Evolutionary conservation across 108 stramenopile genomes (phyloP), one percentile per base, ranked within the genome.

Genomic region (Chaetoceros tenuissimus): DNA sequence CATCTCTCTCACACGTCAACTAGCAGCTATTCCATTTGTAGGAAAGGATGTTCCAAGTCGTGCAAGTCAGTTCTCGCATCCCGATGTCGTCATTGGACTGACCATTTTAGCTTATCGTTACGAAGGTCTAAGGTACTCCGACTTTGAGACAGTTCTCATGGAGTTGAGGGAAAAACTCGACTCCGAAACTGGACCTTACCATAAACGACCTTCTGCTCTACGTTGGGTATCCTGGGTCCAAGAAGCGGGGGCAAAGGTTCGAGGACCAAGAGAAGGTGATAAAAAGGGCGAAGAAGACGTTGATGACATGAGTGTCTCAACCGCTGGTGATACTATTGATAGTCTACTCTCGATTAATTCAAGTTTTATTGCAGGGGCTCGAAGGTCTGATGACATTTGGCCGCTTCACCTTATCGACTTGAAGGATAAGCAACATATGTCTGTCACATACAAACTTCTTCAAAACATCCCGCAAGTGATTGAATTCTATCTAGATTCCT

Each of bases 41-140:
- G 99, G 96, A 31, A 98, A 98, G 64, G 97, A 99, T 65, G 96
- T 98, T 34, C 99, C 99, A 0, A 89, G 85, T 53, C 61, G 96
- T 28, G 96, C 97, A 13, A 94, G 93, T 59, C 97, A 99, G 64
- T 99, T 99, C 65, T 89, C 94, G 17, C 97, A 98, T 46, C 97
- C 99, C 10, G 99, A 99, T 64, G 87, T 99, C 61, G 94, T 98
- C 19, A 97, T 98, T 53, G 97, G 99, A 1, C 65, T 99, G 62
- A 97, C 97, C 2, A 91, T 94, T 24, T 57, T 97, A 29, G 97
- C 95, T 2, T 99, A 94, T 71, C 73, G 99, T 31, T 98, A 98
- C 78, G 97, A 98, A 65, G 97, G 97, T 10, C 71, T 99, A 22
- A 82, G 98, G 24, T 66, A 80, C 63, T 75, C 78, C 24, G 97